A percentile compares a stretch with the other conserved stretches of the same genome.
phyloP scores from a whole-genome alignment of 2,329 filamentous ascomycete genomes.

The Aspergillus glaucus region DNA sequence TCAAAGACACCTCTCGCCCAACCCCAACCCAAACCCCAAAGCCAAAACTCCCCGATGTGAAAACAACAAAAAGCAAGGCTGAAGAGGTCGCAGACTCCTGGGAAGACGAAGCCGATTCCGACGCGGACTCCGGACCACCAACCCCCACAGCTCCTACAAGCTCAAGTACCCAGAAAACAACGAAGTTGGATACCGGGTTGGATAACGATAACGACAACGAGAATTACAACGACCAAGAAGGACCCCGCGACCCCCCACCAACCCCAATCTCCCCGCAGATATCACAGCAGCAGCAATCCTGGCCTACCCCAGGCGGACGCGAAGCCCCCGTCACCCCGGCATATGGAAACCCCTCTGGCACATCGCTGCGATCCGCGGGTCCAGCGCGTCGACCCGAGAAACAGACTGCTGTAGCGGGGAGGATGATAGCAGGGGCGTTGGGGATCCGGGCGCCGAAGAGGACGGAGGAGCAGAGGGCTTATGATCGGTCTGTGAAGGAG shows the following conservation, averaged over 20 bases:
- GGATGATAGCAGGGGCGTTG: conserved; percentile 83
- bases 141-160: conserved; percentile 5
- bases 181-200: conserved; percentile 16
- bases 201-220: background rate
- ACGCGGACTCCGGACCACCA: conserved; percentile 4
- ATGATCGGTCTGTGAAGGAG: conserved; percentile 73
- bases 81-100: conserved; percentile 60
- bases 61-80: conserved; percentile 17
- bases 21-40: background rate
- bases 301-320: conserved; percentile 2
- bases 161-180: conserved; percentile 15
- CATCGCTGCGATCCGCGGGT: conserved; percentile 7
- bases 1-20: conserved; percentile 23
- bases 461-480: conserved; percentile 83
- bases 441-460: conserved; percentile 73
- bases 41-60: background rate
- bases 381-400: conserved; percentile 64
- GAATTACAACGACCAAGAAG: conserved; percentile 11
- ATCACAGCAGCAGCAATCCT: conserved; percentile 15
- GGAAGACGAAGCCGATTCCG: conserved; percentile 62
- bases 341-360: conserved; percentile 6
- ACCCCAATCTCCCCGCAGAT: conserved; percentile 56
- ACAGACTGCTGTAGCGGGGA: conserved; percentile 81
- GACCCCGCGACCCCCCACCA: conserved; percentile 53
- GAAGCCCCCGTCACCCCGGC: background rate